Evolutionary conservation across 768 basidiomycete genomes (phyloP).

Genomic region (Boletus insuetus): DNA sequence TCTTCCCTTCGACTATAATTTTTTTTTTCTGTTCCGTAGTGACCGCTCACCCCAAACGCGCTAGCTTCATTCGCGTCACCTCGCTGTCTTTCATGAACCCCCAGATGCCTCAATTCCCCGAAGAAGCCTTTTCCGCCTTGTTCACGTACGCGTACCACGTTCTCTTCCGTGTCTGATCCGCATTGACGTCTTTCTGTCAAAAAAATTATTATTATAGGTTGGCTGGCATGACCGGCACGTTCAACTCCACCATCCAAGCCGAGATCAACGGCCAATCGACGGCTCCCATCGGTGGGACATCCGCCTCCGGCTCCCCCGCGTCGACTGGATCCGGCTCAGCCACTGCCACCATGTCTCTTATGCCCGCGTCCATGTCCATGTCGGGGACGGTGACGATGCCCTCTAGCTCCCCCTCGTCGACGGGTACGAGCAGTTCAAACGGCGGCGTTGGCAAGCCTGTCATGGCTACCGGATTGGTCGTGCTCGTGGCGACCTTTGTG

Average conservation of each 20-base stretch:
- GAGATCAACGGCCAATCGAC: conserved; percentile 63
- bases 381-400: not conserved
- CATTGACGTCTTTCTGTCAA: not conserved
- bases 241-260: conserved; percentile 51
- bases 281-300: conserved; percentile 49
- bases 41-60: not conserved
- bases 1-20: not conserved
- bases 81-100: conserved; percentile 55
- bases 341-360: too few species aligned
- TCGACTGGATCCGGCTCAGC: not conserved
- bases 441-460: conserved; percentile 23
- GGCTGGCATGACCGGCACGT: conserved; percentile 67
- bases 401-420: not conserved
- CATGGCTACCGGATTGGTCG: conserved; percentile 24
- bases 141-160: conserved; percentile 63
- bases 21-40: not conserved
- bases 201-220: conserved; percentile 40
- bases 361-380: not conserved
- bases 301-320: conserved; percentile 12
- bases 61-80: conserved; percentile 77
- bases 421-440: not conserved
- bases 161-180: not conserved
- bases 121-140: conserved; percentile 73
- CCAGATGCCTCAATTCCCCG: conserved; percentile 49
- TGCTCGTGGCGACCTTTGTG: conserved; percentile 19